A percentile compares a stretch with the other conserved stretches of the same genome.
phyloP scores from a whole-genome alignment of 306 rosid species.

The Vigna trinervia region DNA sequence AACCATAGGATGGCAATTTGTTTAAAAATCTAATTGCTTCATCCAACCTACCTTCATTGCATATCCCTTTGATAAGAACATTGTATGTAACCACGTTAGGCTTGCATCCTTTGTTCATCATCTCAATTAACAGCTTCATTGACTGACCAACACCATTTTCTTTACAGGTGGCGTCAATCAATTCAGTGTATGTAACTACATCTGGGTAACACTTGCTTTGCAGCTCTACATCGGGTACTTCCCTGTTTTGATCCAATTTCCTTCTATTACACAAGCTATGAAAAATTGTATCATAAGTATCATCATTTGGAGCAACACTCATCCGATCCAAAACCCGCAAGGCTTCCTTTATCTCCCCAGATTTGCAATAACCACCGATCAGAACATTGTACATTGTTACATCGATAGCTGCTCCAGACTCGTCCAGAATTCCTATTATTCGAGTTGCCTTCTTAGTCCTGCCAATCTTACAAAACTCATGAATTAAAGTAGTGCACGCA shows the following conservation, averaged over 20 bases:
- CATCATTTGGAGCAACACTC: constrained; percentile 73
- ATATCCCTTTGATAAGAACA: constrained; percentile 66
- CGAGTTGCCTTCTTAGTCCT: constrained; percentile 69
- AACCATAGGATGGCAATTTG: constrained; percentile 65
- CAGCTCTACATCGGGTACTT: constrained; percentile 67
- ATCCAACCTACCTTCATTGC: constrained; percentile 80
- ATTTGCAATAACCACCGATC: constrained; percentile 51
- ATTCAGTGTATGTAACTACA: constrained; percentile 74
- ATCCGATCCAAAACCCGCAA: constrained; percentile 68
- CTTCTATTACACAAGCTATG: constrained; percentile 72
- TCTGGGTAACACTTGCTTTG: constrained; percentile 77
- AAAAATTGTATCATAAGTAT: constrained; percentile 72
- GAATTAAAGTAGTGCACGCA: constrained; percentile 72
- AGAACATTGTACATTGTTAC: constrained; percentile 71
- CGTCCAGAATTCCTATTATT: constrained; percentile 69
- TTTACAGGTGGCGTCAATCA: constrained; percentile 84
- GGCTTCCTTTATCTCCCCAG: constrained; percentile 75
- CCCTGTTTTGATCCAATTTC: constrained; percentile 75
- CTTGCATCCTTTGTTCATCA: constrained; percentile 75
- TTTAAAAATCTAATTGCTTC: constrained; percentile 76
- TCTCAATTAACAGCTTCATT: constrained; percentile 80
- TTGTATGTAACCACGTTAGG: constrained; percentile 84
- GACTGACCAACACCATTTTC: constrained; percentile 83
- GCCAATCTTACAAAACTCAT: constrained; percentile 69
- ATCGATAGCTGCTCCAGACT: constrained; percentile 74